Percentiles rank a stretch among this genome's conserved stretches.
phyloP scores from a whole-genome alignment of 2,329 filamentous ascomycete genomes.

The Aspergillus udagawae region DNA sequence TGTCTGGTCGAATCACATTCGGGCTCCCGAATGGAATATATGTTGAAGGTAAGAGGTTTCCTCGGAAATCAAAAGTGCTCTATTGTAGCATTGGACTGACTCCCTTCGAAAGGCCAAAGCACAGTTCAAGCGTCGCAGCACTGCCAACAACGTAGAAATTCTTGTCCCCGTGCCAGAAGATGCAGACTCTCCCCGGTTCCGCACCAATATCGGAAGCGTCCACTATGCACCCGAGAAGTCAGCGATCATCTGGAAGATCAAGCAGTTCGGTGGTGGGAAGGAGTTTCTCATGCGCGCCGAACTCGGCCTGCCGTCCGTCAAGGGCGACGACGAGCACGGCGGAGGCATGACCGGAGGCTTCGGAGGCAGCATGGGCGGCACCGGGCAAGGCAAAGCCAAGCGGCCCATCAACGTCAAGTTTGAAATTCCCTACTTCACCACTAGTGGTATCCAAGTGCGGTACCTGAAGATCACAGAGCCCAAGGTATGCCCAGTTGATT shows the following conservation, averaged over 20 bases:
- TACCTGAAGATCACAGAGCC: slow-evolving; percentile 99
- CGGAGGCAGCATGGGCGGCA: slow-evolving; percentile 92
- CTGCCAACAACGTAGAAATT: slow-evolving; percentile 98
- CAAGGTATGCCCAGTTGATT: slow-evolving; percentile 62
- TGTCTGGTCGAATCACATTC: slow-evolving; percentile 96
- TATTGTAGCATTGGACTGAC: not conserved
- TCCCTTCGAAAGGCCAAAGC: slow-evolving; percentile 63
- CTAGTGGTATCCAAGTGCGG: slow-evolving; percentile 94
- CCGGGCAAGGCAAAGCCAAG: slow-evolving; percentile 83
- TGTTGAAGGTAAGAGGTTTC: slow-evolving; percentile 67
- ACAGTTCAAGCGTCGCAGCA: slow-evolving; percentile 96
- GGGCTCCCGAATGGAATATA: slow-evolving; percentile 94
- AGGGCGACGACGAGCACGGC: slow-evolving; percentile 90
- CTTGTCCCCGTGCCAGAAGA: slow-evolving; percentile 96
- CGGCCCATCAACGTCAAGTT: slow-evolving; percentile 98
- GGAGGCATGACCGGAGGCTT: slow-evolving; percentile 98
- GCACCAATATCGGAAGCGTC: slow-evolving; percentile 94
- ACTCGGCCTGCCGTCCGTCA: slow-evolving; percentile 86
- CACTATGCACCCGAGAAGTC: slow-evolving; percentile 97
- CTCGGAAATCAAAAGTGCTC: not conserved
- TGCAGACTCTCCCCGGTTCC: slow-evolving; percentile 90
- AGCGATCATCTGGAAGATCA: slow-evolving; percentile 99
- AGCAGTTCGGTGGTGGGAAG: slow-evolving; percentile 97
- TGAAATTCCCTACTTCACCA: slow-evolving; percentile 99
- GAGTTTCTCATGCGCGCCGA: slow-evolving; percentile 99